Conservation (phyloP, 306 rosid genomes). For the Cicer arietinum region DNA sequence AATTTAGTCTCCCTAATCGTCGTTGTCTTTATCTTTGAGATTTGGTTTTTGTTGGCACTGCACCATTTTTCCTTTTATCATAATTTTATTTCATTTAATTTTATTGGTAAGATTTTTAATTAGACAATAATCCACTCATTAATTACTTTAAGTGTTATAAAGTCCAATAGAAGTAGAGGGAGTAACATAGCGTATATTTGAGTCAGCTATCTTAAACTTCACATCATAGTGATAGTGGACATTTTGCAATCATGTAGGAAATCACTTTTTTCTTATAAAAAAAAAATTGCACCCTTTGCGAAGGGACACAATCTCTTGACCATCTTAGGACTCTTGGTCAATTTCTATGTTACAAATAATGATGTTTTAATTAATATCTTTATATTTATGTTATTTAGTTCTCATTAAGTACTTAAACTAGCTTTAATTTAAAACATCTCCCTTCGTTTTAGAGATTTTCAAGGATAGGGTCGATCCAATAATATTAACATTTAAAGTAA, state of each 20-base stretch:
- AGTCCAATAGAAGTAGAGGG: too few species aligned
- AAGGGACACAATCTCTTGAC: not conserved
- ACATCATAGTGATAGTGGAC: slow-evolving; percentile 1
- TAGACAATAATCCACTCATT: too few species aligned
- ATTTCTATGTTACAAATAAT: not conserved
- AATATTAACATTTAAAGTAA: not conserved
- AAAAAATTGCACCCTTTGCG: not conserved
- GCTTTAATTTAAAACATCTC: not conserved
- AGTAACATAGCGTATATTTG: not conserved
- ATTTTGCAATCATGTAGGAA: not conserved
- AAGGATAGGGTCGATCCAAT: not conserved
- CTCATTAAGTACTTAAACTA: not conserved
- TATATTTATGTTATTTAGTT: not conserved
- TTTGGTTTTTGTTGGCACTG: too few species aligned
- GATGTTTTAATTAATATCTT: not conserved
- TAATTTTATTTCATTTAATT: too few species aligned
- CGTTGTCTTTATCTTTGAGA: too few species aligned
- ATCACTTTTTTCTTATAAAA: not conserved
- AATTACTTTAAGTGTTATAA: too few species aligned
- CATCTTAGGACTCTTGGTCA: not conserved
- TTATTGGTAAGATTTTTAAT: too few species aligned
- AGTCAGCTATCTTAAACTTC: not conserved
- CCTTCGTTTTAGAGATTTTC: not conserved
- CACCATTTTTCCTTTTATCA: too few species aligned
- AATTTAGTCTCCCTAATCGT: too few species aligned